A percentile compares a stretch with the other conserved stretches of the same genome.
phyloP scores from a whole-genome alignment of 2,329 filamentous ascomycete species.

The Aspergillus quadricinctus region DNA sequence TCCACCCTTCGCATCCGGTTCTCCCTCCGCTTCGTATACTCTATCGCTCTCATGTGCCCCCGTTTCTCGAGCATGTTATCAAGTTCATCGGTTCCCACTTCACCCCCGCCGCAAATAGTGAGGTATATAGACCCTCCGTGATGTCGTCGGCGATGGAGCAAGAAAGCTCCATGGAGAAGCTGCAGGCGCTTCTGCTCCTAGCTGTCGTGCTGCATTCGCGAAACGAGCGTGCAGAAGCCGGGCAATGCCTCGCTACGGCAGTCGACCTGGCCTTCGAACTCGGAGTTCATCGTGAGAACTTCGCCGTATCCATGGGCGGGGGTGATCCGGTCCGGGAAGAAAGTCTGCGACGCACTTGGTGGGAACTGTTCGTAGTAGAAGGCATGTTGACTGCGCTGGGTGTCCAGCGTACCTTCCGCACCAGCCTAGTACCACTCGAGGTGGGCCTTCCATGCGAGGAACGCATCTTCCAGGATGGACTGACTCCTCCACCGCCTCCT shows the following conservation, averaged over 20 bases:
- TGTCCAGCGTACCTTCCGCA: slow-evolving; percentile 50
- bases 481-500: slow-evolving; percentile 55
- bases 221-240: slow-evolving; percentile 65
- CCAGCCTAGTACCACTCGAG: slow-evolving; percentile 64
- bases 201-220: slow-evolving; percentile 74
- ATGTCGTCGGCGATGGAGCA: slow-evolving; percentile 29
- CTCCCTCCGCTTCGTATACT: slow-evolving; percentile 46
- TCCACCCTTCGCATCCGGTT: slow-evolving; percentile 55
- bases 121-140: slow-evolving; percentile 39
- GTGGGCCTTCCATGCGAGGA: slow-evolving; percentile 80
- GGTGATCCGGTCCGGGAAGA: slow-evolving; percentile 70
- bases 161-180: slow-evolving; percentile 55
- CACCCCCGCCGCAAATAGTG: slow-evolving; percentile 42
- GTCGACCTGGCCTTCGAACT: slow-evolving; percentile 71
- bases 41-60: slow-evolving; percentile 35
- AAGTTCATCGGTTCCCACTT: slow-evolving; percentile 56
- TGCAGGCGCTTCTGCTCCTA: slow-evolving; percentile 74
- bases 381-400: slow-evolving; percentile 75
- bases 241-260: slow-evolving; percentile 62
- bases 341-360: slow-evolving; percentile 85
- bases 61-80: slow-evolving; percentile 51
- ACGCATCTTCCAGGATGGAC: slow-evolving; percentile 51
- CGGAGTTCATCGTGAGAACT: slow-evolving; percentile 67
- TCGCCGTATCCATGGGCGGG: slow-evolving; percentile 59
- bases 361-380: slow-evolving; percentile 77